These are phyloP conservation scores for Castanea mollissima DNA, from an alignment of 306 rosid genomes.

Conservation along the genomic window DNA sequence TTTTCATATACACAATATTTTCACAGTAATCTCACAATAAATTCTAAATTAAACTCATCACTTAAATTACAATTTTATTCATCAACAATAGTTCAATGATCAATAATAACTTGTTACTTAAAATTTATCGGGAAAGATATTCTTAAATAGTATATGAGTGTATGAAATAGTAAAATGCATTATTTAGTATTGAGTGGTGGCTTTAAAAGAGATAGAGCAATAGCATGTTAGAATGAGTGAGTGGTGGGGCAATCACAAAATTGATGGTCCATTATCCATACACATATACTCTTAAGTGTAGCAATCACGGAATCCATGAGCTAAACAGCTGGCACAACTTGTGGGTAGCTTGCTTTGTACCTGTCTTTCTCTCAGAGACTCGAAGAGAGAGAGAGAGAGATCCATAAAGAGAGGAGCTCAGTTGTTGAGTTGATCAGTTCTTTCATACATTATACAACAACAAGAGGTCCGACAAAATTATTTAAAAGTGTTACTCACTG, in stretches of 20 bases:
- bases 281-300: neutral
- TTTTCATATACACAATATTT: too few species aligned
- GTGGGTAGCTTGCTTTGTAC: slow-evolving; percentile 34
- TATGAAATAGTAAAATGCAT: too few species aligned
- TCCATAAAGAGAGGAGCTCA: neutral
- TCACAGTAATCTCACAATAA: too few species aligned
- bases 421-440: neutral
- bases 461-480: neutral
- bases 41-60: too few species aligned
- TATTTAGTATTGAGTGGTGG: too few species aligned
- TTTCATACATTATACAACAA: neutral
- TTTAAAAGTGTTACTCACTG: too few species aligned
- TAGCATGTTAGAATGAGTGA: neutral
- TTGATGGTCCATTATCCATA: slow-evolving; percentile 12
- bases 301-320: slow-evolving; percentile 53
- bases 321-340: slow-evolving; percentile 61
- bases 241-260: slow-evolving; percentile 22
- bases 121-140: too few species aligned
- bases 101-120: too few species aligned
- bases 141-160: too few species aligned
- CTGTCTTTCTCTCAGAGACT: neutral
- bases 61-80: fast-evolving
- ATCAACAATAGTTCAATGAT: fast-evolving
- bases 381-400: neutral
- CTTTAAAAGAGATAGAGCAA: too few species aligned